A percentile compares a stretch with the other conserved stretches of the same genome.
Evolutionary conservation across 2,329 filamentous ascomycete genomes (phyloP).

Genomic region (Raffaelea albimanens): DNA sequence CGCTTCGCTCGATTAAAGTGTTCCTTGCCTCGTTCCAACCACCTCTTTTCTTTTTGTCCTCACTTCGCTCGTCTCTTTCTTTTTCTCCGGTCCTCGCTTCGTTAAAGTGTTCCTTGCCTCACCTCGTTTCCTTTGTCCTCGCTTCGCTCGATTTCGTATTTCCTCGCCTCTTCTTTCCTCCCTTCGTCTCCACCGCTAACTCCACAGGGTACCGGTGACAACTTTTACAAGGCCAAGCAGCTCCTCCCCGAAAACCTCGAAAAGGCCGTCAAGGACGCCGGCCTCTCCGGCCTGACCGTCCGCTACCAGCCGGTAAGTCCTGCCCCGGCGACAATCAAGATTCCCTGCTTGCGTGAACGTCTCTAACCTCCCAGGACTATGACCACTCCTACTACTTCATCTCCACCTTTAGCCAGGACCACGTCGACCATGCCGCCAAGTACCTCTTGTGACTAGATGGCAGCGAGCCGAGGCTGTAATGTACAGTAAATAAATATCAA

Average conservation of each 20-base stretch:
- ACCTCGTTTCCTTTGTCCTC: too few species aligned
- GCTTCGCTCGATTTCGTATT: too few species aligned
- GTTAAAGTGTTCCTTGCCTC: too few species aligned
- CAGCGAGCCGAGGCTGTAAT: background rate
- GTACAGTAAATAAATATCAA: too few species aligned
- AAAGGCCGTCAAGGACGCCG: constrained; percentile 65
- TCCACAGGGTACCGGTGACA: constrained; percentile 82
- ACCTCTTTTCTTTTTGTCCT: too few species aligned
- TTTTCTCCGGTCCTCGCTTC: too few species aligned
- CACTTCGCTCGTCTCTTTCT: background rate
- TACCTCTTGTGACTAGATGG: constrained; percentile 38
- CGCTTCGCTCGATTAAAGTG: too few species aligned
- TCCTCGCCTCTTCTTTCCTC: background rate
- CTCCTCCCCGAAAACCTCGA: constrained; percentile 89
- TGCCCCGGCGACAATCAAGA: background rate
- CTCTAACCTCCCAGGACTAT: constrained; percentile 60
- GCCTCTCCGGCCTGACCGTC: constrained; percentile 62
- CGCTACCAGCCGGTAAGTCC: constrained; percentile 67
- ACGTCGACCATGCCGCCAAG: constrained; percentile 86
- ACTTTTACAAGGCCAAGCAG: constrained; percentile 93
- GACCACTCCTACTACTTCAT: constrained; percentile 99
- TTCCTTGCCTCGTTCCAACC: too few species aligned
- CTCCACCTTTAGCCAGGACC: constrained; percentile 79
- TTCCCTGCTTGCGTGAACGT: background rate
- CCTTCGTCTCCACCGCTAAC: background rate